Evolutionary conservation across 1,284 basidiomycete genomes (phyloP), one percentile per base, ranked within the genome.

Genomic region (Ceratobasidium papillatum): DNA sequence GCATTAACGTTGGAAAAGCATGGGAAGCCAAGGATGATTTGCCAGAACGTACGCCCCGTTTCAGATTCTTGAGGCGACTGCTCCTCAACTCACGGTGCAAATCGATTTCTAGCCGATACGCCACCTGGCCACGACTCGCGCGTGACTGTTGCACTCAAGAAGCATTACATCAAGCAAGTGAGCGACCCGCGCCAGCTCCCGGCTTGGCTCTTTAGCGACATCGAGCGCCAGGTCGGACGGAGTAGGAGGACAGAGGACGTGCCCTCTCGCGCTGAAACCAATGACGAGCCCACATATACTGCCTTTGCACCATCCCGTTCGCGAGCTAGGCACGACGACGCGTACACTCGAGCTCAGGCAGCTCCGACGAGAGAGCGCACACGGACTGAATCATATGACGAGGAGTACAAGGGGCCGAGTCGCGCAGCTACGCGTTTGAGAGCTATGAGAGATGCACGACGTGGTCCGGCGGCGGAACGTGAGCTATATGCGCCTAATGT

Each of bases 151-250:
- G 88, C 87, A 1, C 86, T 91, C 86, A 90, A 90, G 79, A 86
- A 87, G 0, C 91, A 91, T 79, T 87, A 91, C 78, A 83, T 90
- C 51, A 85, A 85, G 43, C 89, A 89, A 80, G 89, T 89, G 17
- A 84, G 84, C 41, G 82, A 85, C 56, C 86, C 86, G 5, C 79
- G 85, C 25, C 89, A 91, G 78, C 84, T 92, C n/a, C 90, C 90
- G 12, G 82, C 84, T 7, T 91, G 90, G 90, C 84, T 92, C 9
- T 91, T 91, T 77, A 85, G 85, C 62, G 87, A 87, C 74, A 82
- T 82, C 54, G 89, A 91, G 77, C 85, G 88, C 43, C 71, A 76
- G 73, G 63, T 77, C 34, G 64, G 52, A 25, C 32, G 66, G 27
- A 69, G 66, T 17, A 41, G 19, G 41, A 12, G 49, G 30, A 36